Evolutionary conservation across 192 early-diverging fungal genomes (phyloP).

Genomic region (Geranomyces michiganensis): DNA sequence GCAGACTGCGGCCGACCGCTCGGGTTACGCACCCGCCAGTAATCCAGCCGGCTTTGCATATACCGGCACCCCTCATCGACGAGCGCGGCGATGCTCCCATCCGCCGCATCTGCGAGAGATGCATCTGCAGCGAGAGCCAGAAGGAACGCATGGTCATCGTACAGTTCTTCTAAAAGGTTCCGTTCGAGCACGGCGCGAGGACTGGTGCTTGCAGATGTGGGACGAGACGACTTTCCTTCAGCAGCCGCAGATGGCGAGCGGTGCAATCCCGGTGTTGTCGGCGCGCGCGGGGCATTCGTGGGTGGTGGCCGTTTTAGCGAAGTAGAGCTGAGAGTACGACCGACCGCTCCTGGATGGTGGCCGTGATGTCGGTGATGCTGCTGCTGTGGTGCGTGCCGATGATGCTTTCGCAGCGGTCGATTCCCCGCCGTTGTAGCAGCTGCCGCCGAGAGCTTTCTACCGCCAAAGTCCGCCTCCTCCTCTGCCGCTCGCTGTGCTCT

Average conservation of each 20-base stretch:
- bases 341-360: conserved; percentile 22
- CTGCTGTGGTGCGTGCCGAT: not conserved
- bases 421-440: too few relatives aligned
- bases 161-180: conserved; percentile 52
- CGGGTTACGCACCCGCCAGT: conserved; percentile 47
- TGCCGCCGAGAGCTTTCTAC: not conserved
- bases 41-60: conserved; percentile 44
- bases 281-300: not conserved
- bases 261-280: not conserved
- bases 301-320: not conserved
- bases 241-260: not conserved
- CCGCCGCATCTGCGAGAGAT: conserved; percentile 18
- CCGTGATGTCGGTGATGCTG: not conserved
- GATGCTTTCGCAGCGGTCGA: too few relatives aligned
- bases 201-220: not conserved
- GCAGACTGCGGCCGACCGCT: conserved; percentile 21
- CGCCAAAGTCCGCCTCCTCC: not conserved
- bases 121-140: conserved; percentile 37
- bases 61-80: conserved; percentile 42
- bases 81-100: conserved; percentile 16
- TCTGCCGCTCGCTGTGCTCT: conserved; percentile 12
- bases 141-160: conserved; percentile 49
- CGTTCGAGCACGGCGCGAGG: conserved; percentile 26
- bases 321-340: conserved; percentile 4
- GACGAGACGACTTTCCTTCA: not conserved